Evolutionary conservation across 2,329 filamentous ascomycete genomes (phyloP).

Genomic region (Xylaria sp.): DNA sequence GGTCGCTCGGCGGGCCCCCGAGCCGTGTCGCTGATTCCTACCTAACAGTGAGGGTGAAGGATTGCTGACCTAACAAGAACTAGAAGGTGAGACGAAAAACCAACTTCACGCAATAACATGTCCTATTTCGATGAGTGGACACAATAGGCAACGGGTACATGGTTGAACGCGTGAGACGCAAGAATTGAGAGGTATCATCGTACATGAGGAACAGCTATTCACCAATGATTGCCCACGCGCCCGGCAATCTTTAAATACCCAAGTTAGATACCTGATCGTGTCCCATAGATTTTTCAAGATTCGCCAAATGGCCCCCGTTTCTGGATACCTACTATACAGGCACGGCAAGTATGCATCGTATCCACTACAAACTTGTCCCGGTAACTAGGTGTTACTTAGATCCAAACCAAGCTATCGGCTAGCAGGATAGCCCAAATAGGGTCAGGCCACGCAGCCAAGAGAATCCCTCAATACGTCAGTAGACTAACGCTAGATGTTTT

Average conservation of each 20-base stretch:
- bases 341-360: conserved; percentile 8
- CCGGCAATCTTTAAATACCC: background rate
- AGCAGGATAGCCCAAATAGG: conserved; percentile 14
- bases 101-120: background rate
- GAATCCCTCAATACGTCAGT: conserved; percentile 24
- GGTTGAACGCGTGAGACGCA: background rate
- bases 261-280: background rate
- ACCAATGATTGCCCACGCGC: background rate
- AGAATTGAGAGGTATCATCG: background rate
- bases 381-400: conserved; percentile 5
- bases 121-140: background rate
- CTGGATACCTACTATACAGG: background rate
- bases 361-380: conserved; percentile 14
- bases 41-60: conserved; percentile 19
- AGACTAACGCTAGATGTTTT: conserved; percentile 18
- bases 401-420: conserved; percentile 12
- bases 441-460: conserved; percentile 25
- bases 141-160: no score
- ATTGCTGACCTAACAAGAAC: conserved; percentile 1
- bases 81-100: background rate
- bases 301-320: background rate
- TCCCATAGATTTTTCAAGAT: background rate
- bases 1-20: conserved; percentile 6
- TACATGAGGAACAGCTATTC: background rate
- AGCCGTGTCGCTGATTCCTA: conserved; percentile 12